Base-by-base conservation (phyloP, 805 yeast species). In the Myxozyma nipponensis region DNA sequence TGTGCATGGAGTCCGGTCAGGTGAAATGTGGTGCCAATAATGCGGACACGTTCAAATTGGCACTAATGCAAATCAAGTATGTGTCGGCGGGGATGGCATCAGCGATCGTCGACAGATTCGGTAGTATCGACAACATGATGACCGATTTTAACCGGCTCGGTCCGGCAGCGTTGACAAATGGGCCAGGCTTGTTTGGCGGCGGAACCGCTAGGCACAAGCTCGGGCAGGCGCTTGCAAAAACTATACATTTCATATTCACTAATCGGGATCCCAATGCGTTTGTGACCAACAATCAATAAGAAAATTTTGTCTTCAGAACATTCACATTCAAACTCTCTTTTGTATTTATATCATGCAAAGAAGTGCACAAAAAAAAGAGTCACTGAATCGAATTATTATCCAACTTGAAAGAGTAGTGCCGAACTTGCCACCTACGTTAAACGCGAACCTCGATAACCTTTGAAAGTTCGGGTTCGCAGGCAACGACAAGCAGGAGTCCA, bases 1-100 rank as follows among this genome's bases (percentile, higher is more conserved):
- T 51, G n/a, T 50, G 54, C 45, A 44, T 49, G 52, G 59, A 51
- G 22, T 48, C 47, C 5, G 57, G 57, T 10, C 59, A 54, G 32
- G 44, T 57, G 19, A 37, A 30, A 38, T 25, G 50, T 9, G 60
- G 60, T 26, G 39, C 45, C 21, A 28, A 39, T 10, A 25, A 26
- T 17, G 19, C 25, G 18, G 56, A 46, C 35, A 46, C 57, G 26
- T 52, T 57, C 15, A 17, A 25, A 15, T 25, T 39, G 3, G 47
- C 56, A 19, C 36, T 57, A 18, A 44, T 39, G 39, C 54, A 52
- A 36, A 28, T 51, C 10, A 48, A 46, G 21, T 42, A 36, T 30
- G 50, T 56, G 18, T 56, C 57, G 3, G 51, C 52, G 22, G 39
- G 42, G 2, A 28, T 49, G n/a, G 50, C 60, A 4, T 24, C 15